Evolutionary conservation across 495 filamentous ascomycete genomes (phyloP), one percentile per base, ranked within the genome.

Genomic region (Podospora pseudopauciseta): DNA sequence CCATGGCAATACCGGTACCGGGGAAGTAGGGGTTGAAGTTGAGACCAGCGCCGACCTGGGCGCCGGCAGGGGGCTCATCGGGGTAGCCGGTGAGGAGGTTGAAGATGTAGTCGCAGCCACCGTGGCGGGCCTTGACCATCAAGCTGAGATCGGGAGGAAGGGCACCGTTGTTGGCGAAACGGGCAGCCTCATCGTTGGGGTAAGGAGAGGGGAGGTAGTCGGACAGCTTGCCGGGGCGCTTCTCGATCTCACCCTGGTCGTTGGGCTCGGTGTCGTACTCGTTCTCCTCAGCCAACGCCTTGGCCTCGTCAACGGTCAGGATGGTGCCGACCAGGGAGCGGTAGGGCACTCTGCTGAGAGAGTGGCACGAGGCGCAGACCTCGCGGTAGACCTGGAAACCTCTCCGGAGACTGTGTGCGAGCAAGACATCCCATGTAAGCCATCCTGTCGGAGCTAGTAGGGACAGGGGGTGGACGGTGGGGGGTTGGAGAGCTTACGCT

Each of bases 11-110:
- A 74, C 93, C 95, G 70, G 95, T 98, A 73, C 96, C 96, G 63
- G 95, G 95, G 88, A 99, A 99, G 85, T 97, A 99, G 30, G 95
- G 95, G 88, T 99, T 99, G 88, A 99, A 99, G 87, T 98, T 96
- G 78, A 99, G 88, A 70, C 95, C 95, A 67, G 88, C 86, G 67
- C 86, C 85, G 71, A 99, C 87, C 68, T 82, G 79, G 68, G 89
- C 92, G 74, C 95, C 95, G 55, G 95, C 90, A 15, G 95, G 95
- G 60, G 93, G 87, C 83, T 99, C 94, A 73, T 99, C 95, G 65
- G 95, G 95, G 79, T 99, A 99, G 68, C 95, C 95, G n/a, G 95
- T 99, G 78, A 99, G 82, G 73, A 99, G 86, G 77, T 82, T 90
- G 86, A 98, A 99, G 80, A 99, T 89, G 85, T 99, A 99, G 83